These are phyloP conservation scores for Symbiodinium natans DNA, from an alignment of 73 alveolate genomes.

Conservation along the genomic window DNA sequence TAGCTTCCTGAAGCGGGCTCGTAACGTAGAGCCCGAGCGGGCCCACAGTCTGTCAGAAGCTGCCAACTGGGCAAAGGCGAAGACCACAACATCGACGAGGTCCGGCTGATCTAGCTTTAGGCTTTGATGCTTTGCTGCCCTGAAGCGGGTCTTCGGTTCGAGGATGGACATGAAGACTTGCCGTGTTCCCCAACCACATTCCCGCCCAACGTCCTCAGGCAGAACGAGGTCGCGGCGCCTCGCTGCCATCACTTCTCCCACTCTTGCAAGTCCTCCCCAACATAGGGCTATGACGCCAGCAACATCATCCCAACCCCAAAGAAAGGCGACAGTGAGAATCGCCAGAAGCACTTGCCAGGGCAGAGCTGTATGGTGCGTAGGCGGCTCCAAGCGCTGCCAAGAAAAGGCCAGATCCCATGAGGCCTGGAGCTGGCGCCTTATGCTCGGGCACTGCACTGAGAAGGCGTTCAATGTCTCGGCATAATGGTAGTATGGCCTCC, in stretches of 20 bases:
- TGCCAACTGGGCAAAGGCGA: neutral
- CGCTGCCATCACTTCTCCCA: neutral
- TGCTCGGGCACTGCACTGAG: neutral
- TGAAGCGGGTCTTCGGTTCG: constrained; percentile 30
- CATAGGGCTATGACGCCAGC: neutral
- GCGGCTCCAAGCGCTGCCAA: neutral
- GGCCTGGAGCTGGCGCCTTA: neutral
- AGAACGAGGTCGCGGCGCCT: neutral
- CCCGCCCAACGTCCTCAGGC: neutral
- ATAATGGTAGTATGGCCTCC: neutral
- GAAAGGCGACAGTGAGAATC: neutral
- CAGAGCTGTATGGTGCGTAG: neutral
- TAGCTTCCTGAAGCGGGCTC: neutral
- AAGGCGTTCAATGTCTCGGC: neutral
- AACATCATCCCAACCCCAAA: neutral
- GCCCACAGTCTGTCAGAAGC: neutral
- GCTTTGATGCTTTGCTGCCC: neutral
- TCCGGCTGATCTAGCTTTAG: neutral
- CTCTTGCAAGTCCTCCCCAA: neutral
- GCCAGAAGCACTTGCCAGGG: neutral
- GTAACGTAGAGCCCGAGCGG: neutral
- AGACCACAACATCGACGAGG: neutral
- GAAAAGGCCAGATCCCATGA: neutral
- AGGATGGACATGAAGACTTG: neutral
- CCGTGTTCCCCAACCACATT: neutral